Base-by-base conservation (phyloP, 768 basidiomycete species). In the Arthromyces matolae region DNA sequence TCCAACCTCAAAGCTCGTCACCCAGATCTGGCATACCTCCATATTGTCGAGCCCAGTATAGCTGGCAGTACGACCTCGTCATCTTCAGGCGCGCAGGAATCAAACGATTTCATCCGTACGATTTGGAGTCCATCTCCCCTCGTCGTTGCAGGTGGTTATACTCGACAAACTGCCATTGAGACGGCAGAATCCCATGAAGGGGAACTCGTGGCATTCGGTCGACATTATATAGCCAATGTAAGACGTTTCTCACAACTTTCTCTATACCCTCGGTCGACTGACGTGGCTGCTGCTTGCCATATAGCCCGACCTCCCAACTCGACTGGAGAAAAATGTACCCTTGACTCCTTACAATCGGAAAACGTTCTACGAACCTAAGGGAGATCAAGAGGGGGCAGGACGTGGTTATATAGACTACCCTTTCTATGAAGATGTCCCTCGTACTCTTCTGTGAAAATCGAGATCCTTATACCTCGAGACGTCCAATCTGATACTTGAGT, bases 11-110 rank as follows among this genome's bases (percentile, higher is more conserved):
- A 61, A 27, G 46, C 60, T 14, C 51, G 54, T 5, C 68, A 73
- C 54, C 76, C 80, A 4, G 46, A 71, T 23, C 54, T 72, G 22
- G 78, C 79, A 0, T 84, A 83, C 60, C 51, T 84, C 4, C 81
- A 83, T 51, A 53, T 73, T 20, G 58, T 71, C 36, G 77, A 81
- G 52, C 67, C 74, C 10, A 61, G 66, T 8, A 39, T 64, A 8
- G 7, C 48, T 12, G 55, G 59, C 31, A 47, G 19, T 37, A 42
- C 19, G 56, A 58, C 22, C 28, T 45, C 5, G 48, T 42, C 1
- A 8, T n/a, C n/a, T n/a, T n/a, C 54, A 13, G 50, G 47, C 2
- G 39, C 36, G 0, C 54, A 52, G 8, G 55, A 65, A n/a, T 65
- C 66, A 2, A 79, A 73, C 41, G 71, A 76, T 43, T 74, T 77